A percentile compares a stretch with the other conserved stretches of the same genome.
These are phyloP conservation scores for Rutstroemia sp. DNA, from an alignment of 2,329 filamentous ascomycete species.

Conservation along the genomic window DNA sequence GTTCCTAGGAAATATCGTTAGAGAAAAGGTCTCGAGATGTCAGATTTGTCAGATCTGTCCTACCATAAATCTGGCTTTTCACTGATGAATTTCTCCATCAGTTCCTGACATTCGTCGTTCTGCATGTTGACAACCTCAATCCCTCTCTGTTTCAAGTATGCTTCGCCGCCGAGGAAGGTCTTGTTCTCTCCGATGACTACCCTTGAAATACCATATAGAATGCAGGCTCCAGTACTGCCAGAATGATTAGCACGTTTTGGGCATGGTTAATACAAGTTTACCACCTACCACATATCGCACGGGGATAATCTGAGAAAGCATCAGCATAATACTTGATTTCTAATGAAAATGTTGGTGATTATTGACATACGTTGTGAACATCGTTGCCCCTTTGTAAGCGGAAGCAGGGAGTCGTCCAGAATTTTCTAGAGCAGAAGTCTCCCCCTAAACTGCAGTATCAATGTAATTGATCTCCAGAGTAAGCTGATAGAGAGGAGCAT, in stretches of 20 bases:
- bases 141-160: slow-evolving; percentile 58
- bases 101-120: slow-evolving; percentile 53
- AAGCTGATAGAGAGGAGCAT: slow-evolving; percentile 10
- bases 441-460: slow-evolving; percentile 45
- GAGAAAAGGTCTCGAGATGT: background rate
- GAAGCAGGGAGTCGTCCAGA: slow-evolving; percentile 64
- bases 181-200: slow-evolving; percentile 75
- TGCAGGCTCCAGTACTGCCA: slow-evolving; percentile 57
- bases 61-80: slow-evolving; percentile 65
- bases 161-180: slow-evolving; percentile 63
- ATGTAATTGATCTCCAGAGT: background rate
- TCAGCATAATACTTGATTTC: background rate
- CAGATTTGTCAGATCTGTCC: slow-evolving; percentile 26
- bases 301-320: slow-evolving; percentile 46
- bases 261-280: slow-evolving; percentile 26
- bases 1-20: slow-evolving; percentile 36
- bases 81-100: slow-evolving; percentile 67
- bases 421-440: slow-evolving; percentile 69
- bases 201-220: slow-evolving; percentile 66
- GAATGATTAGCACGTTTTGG: background rate
- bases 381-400: slow-evolving; percentile 64
- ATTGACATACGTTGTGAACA: slow-evolving; percentile 58
- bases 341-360: background rate
- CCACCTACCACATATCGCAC: slow-evolving; percentile 61
- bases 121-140: slow-evolving; percentile 68